Evolutionary conservation across 2,329 filamentous ascomycete genomes (phyloP).

Genomic region (Akanthomyces dipterigenus): DNA sequence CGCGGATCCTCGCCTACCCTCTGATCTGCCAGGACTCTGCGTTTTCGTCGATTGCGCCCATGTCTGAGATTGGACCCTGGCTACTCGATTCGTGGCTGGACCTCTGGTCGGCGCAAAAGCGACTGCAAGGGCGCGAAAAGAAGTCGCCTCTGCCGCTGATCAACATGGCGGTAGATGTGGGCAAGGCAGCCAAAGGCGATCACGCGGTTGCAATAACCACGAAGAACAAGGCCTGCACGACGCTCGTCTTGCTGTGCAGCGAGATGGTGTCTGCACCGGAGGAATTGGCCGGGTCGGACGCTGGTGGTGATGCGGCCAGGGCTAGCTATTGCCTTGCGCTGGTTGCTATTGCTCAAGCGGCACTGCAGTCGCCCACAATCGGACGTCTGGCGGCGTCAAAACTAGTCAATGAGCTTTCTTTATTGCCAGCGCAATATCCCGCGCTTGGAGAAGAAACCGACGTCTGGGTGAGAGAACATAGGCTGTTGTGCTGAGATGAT

Average conservation of each 20-base stretch:
- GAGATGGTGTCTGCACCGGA: conserved; percentile 31
- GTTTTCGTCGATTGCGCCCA: conserved; percentile 26
- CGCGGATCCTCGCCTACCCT: conserved; percentile 36
- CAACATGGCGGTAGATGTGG: conserved; percentile 29
- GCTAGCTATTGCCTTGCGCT: conserved; percentile 32
- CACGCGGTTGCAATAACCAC: conserved; percentile 17
- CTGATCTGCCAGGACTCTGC: conserved; percentile 27
- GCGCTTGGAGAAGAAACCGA: conserved; percentile 30
- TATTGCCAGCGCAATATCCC: conserved; percentile 26
- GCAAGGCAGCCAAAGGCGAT: conserved; percentile 17
- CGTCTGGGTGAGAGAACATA: conserved; percentile 31
- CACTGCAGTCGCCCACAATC: conserved; percentile 26
- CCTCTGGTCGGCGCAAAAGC: conserved; percentile 33
- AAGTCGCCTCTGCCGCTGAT: conserved; percentile 30
- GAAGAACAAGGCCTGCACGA: conserved; percentile 29
- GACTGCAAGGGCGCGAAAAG: conserved; percentile 27
- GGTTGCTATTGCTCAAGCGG: conserved; percentile 30
- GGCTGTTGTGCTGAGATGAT: not conserved
- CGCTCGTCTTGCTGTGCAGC: conserved; percentile 36
- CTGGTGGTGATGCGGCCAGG: conserved; percentile 23
- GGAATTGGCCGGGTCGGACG: conserved; percentile 23
- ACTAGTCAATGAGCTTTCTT: conserved; percentile 35
- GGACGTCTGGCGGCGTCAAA: conserved; percentile 36
- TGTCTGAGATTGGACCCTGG: conserved; percentile 39
- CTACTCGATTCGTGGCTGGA: conserved; percentile 42